Percentiles rank a stretch among this genome's conserved stretches.
Evolutionary conservation across 768 basidiomycete genomes (phyloP).

Genomic region (Psilocybe cyanescens): DNA sequence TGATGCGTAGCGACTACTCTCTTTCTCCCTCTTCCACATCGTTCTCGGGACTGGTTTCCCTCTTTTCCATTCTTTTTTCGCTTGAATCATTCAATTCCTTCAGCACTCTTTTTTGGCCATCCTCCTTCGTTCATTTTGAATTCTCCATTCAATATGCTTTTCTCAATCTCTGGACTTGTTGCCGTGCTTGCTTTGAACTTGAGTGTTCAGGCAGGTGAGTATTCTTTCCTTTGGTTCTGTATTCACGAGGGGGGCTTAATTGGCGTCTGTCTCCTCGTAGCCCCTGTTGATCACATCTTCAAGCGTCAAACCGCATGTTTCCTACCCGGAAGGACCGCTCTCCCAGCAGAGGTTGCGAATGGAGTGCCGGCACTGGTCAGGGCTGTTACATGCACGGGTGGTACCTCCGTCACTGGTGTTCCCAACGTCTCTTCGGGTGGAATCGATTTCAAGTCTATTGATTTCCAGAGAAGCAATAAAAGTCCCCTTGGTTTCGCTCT

Average conservation of each 20-base stretch:
- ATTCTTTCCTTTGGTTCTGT: not conserved
- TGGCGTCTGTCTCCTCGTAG: not conserved
- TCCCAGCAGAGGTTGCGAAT: conserved; percentile 17
- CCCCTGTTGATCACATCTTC: conserved; percentile 9
- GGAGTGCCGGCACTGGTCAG: conserved; percentile 13
- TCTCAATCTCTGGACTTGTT: conserved; percentile 1
- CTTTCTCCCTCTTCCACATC: not conserved
- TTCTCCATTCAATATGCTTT: conserved; percentile 11
- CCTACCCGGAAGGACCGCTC: conserved; percentile 11
- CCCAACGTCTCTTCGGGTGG: conserved; percentile 18
- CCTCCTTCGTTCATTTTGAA: not conserved
- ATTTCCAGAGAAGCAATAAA: conserved; percentile 18
- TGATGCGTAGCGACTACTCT: not conserved
- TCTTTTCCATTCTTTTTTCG: not conserved
- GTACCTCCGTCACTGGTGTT: conserved; percentile 14
- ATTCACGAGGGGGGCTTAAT: not conserved
- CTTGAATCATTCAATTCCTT: not conserved
- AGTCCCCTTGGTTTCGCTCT: conserved; percentile 21
- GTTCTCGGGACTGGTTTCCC: conserved; percentile 1
- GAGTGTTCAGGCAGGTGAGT: conserved; percentile 11
- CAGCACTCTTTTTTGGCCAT: not conserved
- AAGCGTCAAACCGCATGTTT: conserved; percentile 19
- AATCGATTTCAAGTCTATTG: conserved; percentile 16
- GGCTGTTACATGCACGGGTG: conserved; percentile 11
- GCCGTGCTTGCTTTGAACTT: conserved; percentile 1